phyloP scores from a whole-genome alignment of 2,329 filamentous ascomycete genomes.

The Aureobasidium sp. region DNA sequence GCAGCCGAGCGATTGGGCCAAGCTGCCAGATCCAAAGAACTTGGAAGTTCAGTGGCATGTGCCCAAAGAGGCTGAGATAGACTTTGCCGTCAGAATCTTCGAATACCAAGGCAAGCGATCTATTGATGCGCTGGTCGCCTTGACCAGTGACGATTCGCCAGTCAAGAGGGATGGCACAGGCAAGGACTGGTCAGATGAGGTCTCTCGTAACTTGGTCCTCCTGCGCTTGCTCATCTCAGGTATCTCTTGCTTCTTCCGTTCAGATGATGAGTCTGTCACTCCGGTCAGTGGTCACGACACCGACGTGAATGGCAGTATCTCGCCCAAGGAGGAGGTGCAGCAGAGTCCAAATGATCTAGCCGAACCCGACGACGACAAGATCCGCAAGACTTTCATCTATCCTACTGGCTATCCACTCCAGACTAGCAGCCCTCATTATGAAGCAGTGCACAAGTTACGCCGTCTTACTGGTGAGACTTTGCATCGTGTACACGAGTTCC shows the following conservation, averaged over 20 bases:
- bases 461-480: constrained; percentile 72
- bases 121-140: constrained; percentile 60
- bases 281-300: constrained; percentile 24
- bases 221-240: constrained; percentile 84
- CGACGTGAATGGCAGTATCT: constrained; percentile 18
- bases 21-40: constrained; percentile 61
- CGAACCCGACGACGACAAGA: constrained; percentile 68
- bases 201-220: constrained; percentile 80
- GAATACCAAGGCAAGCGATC: constrained; percentile 73
- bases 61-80: constrained; percentile 67
- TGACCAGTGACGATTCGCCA: constrained; percentile 74
- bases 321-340: constrained; percentile 34
- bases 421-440: constrained; percentile 56
- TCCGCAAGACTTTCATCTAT: constrained; percentile 81
- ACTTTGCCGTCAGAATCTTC: constrained; percentile 85
- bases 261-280: constrained; percentile 37
- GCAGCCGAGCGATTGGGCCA: constrained; percentile 75
- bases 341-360: constrained; percentile 47
- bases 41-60: constrained; percentile 88
- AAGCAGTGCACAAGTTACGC: constrained; percentile 69
- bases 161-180: constrained; percentile 90
- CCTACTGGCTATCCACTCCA: constrained; percentile 76
- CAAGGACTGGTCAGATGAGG: constrained; percentile 98
- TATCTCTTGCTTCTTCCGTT: constrained; percentile 81
- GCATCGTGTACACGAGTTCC: constrained; percentile 75